Evolutionary conservation across 129 eudicot species (phyloP), one percentile per base, ranked within the genome.

Genomic region (Artemisia tridentata): DNA sequence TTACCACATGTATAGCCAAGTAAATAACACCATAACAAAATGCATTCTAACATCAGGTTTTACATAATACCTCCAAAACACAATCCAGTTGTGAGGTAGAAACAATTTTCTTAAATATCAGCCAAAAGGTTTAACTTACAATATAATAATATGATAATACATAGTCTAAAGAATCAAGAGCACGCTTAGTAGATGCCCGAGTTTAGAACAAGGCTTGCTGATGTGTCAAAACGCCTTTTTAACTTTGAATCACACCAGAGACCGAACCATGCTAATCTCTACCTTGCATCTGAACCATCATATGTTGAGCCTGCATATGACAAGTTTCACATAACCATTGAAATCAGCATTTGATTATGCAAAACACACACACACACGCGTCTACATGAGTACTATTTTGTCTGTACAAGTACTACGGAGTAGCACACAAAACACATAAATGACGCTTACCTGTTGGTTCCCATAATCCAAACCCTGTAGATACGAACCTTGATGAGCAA

Each of bases 281-380:
- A 59, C 95, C 84, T 73, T 68, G 88, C 86, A 80, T 83, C 8
- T 74, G 83, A 69, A 83, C 86, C 88, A 83, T 83, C 84, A 85
- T 72, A 65, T 85, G 91, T 31, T 79, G 91, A 75, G 82, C 78
- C 72, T 79, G 91, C 48, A 67, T 43, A 89, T 77, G 80, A 31
- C 72, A 66, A 71, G 60, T 29, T 34, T 9, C 57, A 58, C 48
- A 65, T 59, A 60, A 59, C 19, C 23, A 15, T 11, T 59, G 13
- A 31, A 52, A 55, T 65, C 67, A 46, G 52, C 1, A 16, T 41
- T 14, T 27, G 8, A 19, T 48, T 7, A 70, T 70, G 53, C 50
- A 12, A 16, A 64, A 68, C 45, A 61, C 75, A 14, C 54, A 55
- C 38, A 57, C 75, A 14, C 54, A 55, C 38, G 43, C 14, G 50